phyloP scores from a whole-genome alignment of 2,329 filamentous ascomycete genomes.

The Aspergillus udagawae region DNA sequence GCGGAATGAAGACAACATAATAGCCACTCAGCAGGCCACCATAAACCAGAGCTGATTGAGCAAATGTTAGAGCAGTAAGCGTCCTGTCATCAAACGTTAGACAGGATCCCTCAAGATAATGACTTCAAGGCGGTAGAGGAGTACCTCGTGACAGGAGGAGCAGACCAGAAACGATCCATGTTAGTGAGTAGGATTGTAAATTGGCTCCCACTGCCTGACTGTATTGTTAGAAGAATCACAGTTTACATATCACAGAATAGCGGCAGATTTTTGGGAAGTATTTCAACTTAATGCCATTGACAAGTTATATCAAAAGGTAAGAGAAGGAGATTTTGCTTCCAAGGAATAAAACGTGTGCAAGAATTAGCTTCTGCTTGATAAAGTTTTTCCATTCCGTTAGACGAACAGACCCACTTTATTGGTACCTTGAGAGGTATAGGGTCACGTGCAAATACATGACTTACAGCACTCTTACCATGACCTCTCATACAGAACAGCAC shows the following conservation, averaged over 20 bases:
- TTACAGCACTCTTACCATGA: too few species aligned
- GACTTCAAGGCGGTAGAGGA: slow-evolving; percentile 1
- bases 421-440: not conserved
- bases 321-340: slow-evolving; percentile 14
- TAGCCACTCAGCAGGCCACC: slow-evolving; percentile 51
- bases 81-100: slow-evolving; percentile 51
- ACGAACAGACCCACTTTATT: not conserved
- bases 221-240: not conserved
- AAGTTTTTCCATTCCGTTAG: slow-evolving; percentile 15
- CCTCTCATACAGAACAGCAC: too few species aligned
- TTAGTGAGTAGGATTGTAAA: slow-evolving; percentile 8
- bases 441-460: too few species aligned
- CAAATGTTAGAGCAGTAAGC: slow-evolving; percentile 60
- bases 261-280: not conserved
- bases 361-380: slow-evolving; percentile 4
- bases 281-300: not conserved
- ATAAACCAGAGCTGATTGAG: slow-evolving; percentile 60
- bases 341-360: slow-evolving; percentile 18
- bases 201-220: not conserved
- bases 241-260: not conserved
- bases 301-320: slow-evolving; percentile 6
- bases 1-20: slow-evolving; percentile 52
- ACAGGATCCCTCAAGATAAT: slow-evolving; percentile 34
- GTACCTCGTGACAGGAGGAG: slow-evolving; percentile 65
- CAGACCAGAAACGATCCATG: slow-evolving; percentile 62